These are phyloP conservation scores for Nannizzia gypsea DNA, from an alignment of 2,329 filamentous ascomycete species.

Conservation along the genomic window DNA sequence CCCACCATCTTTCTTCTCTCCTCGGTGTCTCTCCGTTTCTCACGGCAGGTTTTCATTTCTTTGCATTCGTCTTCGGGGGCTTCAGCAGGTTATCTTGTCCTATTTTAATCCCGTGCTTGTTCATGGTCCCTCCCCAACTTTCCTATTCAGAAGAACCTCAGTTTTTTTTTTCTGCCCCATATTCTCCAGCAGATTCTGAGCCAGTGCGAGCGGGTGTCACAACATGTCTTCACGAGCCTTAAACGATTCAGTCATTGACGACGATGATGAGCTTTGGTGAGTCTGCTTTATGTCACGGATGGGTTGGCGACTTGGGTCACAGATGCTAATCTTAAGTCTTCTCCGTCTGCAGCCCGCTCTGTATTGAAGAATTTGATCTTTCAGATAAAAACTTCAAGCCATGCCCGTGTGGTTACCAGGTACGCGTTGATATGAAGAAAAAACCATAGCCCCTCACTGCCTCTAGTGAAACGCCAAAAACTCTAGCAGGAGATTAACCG, in stretches of 20 bases:
- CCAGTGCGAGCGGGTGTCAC: conserved; percentile 10
- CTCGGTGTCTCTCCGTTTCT: conserved; percentile 17
- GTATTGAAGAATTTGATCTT: conserved; percentile 97
- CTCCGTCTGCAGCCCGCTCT: conserved; percentile 60
- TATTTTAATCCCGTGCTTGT: conserved; percentile 6
- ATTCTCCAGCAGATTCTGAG: not conserved
- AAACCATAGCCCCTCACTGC: not conserved
- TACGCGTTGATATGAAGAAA: conserved; percentile 34
- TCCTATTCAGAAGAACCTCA: not conserved
- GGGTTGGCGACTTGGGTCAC: not conserved
- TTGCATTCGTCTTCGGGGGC: conserved; percentile 3
- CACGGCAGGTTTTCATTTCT: conserved; percentile 7
- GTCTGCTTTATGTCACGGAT: conserved; percentile 9
- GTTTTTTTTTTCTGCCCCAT: not conserved
- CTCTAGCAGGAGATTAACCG: not conserved
- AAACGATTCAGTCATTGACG: conserved; percentile 39
- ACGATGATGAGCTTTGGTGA: conserved; percentile 40
- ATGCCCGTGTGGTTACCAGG: conserved; percentile 96
- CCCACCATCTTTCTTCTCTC: conserved; percentile 14
- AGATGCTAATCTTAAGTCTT: conserved; percentile 14
- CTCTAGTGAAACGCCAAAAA: not conserved
- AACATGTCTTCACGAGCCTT: conserved; percentile 36
- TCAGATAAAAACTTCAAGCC: conserved; percentile 94
- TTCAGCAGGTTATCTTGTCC: not conserved
- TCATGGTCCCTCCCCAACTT: conserved; percentile 1